These are phyloP conservation scores for Kalanchoe fedtschenkoi DNA, from an alignment of 164 flowering plant species.

Conservation along the genomic window DNA sequence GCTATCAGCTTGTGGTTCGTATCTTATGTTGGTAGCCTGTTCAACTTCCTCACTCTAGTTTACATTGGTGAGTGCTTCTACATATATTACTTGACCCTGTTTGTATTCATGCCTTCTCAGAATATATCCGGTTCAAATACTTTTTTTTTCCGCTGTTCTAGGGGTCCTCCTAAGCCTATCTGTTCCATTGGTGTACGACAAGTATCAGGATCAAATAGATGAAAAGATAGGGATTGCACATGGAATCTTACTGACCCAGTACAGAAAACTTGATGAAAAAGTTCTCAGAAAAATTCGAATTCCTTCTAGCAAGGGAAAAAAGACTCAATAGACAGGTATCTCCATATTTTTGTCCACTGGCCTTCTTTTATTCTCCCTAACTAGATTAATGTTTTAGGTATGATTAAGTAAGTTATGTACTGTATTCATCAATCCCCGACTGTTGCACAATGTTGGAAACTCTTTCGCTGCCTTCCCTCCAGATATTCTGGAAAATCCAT, in stretches of 20 bases:
- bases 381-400: neutral
- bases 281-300: constrained; percentile 38
- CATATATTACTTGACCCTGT: neutral
- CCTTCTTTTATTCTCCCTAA: neutral
- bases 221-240: constrained; percentile 34
- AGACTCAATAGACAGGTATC: constrained; percentile 28
- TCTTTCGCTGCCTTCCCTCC: no score
- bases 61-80: constrained; percentile 53
- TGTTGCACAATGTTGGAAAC: neutral
- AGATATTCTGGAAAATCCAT: no score
- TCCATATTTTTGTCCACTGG: constrained; percentile 12
- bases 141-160: constrained; percentile 16
- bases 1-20: constrained; percentile 40
- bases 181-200: constrained; percentile 61
- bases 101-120: neutral
- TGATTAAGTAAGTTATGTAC: neutral
- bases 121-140: neutral
- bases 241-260: constrained; percentile 28
- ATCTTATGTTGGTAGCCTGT: constrained; percentile 64
- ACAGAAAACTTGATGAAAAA: constrained; percentile 39
- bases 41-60: constrained; percentile 61
- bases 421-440: neutral
- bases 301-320: constrained; percentile 36
- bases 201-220: constrained; percentile 58
- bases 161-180: constrained; percentile 61